Percentiles rank a stretch among this genome's conserved stretches.
phyloP scores from a whole-genome alignment of 352 stramenopile species.

The Phytophthora cryptogea region DNA sequence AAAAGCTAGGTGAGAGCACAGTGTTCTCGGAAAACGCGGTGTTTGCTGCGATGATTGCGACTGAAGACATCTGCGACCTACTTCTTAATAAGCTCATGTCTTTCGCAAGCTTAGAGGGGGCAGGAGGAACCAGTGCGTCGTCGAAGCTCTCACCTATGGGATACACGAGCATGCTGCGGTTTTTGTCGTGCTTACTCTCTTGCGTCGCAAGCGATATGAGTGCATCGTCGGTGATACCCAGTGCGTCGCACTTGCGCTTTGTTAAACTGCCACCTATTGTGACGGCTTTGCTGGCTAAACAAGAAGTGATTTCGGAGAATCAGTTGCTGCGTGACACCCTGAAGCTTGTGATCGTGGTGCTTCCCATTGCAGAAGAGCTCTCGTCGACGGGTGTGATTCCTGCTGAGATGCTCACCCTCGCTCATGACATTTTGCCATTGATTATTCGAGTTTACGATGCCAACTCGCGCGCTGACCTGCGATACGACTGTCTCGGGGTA shows the following conservation, averaged over 20 bases:
- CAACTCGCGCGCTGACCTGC: conserved; percentile 50
- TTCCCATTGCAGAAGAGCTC: conserved; percentile 46
- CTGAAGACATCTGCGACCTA: conserved; percentile 41
- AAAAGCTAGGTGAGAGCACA: conserved; percentile 51
- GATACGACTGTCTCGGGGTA: conserved; percentile 59
- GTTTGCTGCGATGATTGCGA: conserved; percentile 50
- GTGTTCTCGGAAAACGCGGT: conserved; percentile 38
- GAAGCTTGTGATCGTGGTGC: conserved; percentile 55
- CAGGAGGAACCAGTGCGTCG: background rate
- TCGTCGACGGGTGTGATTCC: conserved; percentile 22
- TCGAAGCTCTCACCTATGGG: conserved; percentile 30
- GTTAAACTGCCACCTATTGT: conserved; percentile 50
- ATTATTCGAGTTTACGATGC: conserved; percentile 64
- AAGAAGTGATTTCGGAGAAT: conserved; percentile 49
- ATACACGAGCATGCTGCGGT: conserved; percentile 51
- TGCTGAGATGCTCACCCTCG: conserved; percentile 35
- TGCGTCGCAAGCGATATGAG: conserved; percentile 30
- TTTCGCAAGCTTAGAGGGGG: conserved; percentile 27
- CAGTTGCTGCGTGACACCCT: conserved; percentile 57
- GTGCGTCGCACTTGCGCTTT: conserved; percentile 43
- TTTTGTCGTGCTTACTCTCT: conserved; percentile 45
- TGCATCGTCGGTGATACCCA: conserved; percentile 4
- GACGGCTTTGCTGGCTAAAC: conserved; percentile 43
- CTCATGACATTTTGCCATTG: conserved; percentile 49
- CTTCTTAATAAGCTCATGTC: conserved; percentile 40